Percentiles rank a stretch among this genome's conserved stretches.
These are phyloP conservation scores for Tephrocybe sp. DNA, from an alignment of 768 basidiomycete genomes.

Conservation along the genomic window DNA sequence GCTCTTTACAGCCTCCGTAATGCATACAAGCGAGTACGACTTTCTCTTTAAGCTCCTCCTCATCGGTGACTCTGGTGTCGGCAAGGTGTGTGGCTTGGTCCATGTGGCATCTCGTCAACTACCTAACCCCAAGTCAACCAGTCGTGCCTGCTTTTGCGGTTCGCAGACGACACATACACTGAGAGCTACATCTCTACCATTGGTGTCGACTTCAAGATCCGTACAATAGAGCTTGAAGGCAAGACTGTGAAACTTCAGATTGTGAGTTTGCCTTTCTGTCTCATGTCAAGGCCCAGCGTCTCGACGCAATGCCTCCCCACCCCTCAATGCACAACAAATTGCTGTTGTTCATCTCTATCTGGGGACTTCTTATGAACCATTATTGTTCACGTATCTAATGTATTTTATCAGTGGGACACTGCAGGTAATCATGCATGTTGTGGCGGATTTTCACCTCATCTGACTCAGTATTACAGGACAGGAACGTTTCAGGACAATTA, in stretches of 20 bases:
- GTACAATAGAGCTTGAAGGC: conserved; percentile 97
- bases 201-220: conserved; percentile 98
- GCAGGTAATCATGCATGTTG: conserved; percentile 55
- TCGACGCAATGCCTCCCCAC: not conserved
- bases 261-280: conserved; percentile 51
- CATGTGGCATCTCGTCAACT: conserved; percentile 18
- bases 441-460: conserved; percentile 11
- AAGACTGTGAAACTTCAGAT: conserved; percentile 99
- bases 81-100: conserved; percentile 56
- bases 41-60: conserved; percentile 95
- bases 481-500: conserved; percentile 98
- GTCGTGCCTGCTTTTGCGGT: conserved; percentile 90
- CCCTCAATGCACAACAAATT: too few relatives aligned
- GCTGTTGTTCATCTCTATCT: not conserved
- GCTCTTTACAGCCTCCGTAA: conserved; percentile 24
- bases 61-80: conserved; percentile 94
- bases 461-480: conserved; percentile 56
- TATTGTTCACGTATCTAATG: conserved; percentile 23
- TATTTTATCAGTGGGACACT: conserved; percentile 83
- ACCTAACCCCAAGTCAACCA: conserved; percentile 32
- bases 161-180: conserved; percentile 96
- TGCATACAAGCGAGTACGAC: conserved; percentile 95
- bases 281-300: conserved; percentile 1
- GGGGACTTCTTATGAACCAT: not conserved
- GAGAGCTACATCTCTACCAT: conserved; percentile 97